phyloP scores from a whole-genome alignment of 2,329 filamentous ascomycete species.

The Cryphonectria carpinicola region DNA sequence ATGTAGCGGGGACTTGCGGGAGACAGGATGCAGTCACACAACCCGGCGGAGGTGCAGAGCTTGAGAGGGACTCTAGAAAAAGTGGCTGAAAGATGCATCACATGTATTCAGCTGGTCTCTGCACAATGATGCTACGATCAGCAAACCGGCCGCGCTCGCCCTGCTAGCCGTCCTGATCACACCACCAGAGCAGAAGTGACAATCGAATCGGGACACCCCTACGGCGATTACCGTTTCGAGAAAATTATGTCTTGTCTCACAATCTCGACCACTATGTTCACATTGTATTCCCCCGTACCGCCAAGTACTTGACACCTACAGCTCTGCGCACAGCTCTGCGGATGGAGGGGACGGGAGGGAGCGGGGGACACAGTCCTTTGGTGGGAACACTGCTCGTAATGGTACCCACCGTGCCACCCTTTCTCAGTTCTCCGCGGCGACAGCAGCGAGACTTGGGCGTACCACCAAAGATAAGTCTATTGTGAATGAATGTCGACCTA shows the following conservation, averaged over 20 bases:
- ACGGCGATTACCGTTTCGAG: background rate
- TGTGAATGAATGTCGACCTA: background rate
- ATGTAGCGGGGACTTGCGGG: background rate
- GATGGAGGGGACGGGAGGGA: too few species aligned
- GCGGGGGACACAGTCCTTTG: background rate
- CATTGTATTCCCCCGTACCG: background rate
- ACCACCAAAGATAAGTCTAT: background rate
- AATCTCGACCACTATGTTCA: background rate
- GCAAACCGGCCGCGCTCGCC: background rate
- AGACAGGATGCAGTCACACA: background rate
- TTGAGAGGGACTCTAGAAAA: background rate
- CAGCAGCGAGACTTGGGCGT: background rate
- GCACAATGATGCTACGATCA: background rate
- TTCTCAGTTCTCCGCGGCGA: background rate
- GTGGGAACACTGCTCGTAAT: background rate
- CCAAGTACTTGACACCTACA: background rate
- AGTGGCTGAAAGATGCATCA: conserved; percentile 1
- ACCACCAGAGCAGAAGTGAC: background rate
- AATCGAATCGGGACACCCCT: background rate
- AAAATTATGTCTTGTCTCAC: background rate
- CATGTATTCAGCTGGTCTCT: background rate
- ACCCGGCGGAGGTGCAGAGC: background rate
- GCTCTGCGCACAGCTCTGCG: background rate
- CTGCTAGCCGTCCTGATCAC: background rate
- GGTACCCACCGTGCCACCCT: background rate